phyloP scores from a whole-genome alignment of 2,329 filamentous ascomycete genomes.

The Epichloe sp. region DNA sequence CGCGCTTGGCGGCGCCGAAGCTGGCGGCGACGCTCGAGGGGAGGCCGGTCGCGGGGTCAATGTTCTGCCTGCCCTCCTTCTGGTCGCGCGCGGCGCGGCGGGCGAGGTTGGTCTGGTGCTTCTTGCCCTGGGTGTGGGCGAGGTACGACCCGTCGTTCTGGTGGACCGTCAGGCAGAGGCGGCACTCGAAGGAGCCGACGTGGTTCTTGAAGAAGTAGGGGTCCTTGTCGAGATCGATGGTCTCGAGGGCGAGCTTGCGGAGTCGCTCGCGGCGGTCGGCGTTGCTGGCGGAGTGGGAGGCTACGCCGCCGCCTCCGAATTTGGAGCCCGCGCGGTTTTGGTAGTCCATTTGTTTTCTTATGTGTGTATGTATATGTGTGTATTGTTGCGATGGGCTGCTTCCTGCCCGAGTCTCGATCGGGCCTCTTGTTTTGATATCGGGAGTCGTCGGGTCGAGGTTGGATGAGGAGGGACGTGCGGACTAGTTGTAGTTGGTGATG shows the following conservation, averaged over 20 bases:
- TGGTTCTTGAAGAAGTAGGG: constrained; percentile 99
- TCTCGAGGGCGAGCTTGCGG: constrained; percentile 94
- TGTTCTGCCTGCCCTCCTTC: constrained; percentile 64
- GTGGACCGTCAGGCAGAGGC: constrained; percentile 91
- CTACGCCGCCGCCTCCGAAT: constrained; percentile 93
- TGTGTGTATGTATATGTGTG: too few species aligned
- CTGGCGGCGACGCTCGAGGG: constrained; percentile 66
- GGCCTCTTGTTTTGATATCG: background rate
- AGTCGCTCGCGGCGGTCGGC: constrained; percentile 94
- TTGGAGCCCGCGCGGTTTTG: constrained; percentile 95
- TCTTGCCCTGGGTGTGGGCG: constrained; percentile 94
- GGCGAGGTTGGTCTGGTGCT: constrained; percentile 97
- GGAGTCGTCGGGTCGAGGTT: too few species aligned
- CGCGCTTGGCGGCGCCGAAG: constrained; percentile 49
- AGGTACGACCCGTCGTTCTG: constrained; percentile 99
- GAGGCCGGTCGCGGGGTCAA: constrained; percentile 55
- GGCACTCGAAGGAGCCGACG: constrained; percentile 94
- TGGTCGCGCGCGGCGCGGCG: constrained; percentile 90
- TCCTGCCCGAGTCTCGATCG: too few species aligned
- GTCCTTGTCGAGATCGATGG: constrained; percentile 98
- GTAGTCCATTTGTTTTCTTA: constrained; percentile 35
- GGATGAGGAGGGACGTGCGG: too few species aligned
- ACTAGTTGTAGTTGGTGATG: too few species aligned
- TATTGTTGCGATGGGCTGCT: too few species aligned
- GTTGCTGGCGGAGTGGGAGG: constrained; percentile 85